Evolutionary conservation across 2,329 filamentous ascomycete genomes (phyloP).

Genomic region (Fusarium irregulare): DNA sequence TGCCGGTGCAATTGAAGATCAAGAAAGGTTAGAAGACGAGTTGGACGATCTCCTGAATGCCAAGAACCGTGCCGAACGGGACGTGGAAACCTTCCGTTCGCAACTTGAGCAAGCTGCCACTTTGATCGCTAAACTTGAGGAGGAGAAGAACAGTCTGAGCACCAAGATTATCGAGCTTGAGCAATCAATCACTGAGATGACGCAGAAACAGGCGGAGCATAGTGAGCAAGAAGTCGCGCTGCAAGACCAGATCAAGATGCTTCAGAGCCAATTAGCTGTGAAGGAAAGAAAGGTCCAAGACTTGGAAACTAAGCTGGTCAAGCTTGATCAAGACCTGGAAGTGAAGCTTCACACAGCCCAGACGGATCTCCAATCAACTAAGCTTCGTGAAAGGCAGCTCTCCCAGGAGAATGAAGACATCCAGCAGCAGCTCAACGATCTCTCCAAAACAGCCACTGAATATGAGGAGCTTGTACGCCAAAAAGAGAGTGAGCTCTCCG

Average conservation of each 20-base stretch:
- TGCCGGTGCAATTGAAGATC: conserved; percentile 89
- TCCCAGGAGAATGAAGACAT: conserved; percentile 83
- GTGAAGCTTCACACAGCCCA: conserved; percentile 81
- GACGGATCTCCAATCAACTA: conserved; percentile 82
- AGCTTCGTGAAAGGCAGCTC: conserved; percentile 80
- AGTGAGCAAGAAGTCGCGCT: conserved; percentile 81
- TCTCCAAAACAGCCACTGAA: conserved; percentile 91
- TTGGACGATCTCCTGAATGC: conserved; percentile 88
- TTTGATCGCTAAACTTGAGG: conserved; percentile 86
- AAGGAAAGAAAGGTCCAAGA: conserved; percentile 93
- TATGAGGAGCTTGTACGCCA: conserved; percentile 94
- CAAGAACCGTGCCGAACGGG: conserved; percentile 88
- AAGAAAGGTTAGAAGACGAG: conserved; percentile 93
- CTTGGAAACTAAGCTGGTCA: conserved; percentile 83
- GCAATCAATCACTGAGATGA: conserved; percentile 74
- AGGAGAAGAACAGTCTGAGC: conserved; percentile 82
- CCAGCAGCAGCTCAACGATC: conserved; percentile 84
- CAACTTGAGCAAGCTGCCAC: conserved; percentile 93
- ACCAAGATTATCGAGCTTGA: conserved; percentile 77
- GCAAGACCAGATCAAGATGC: conserved; percentile 86
- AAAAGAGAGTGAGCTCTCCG: conserved; percentile 91
- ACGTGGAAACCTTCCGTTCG: conserved; percentile 79
- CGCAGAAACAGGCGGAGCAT: conserved; percentile 76
- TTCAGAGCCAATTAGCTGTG: conserved; percentile 87
- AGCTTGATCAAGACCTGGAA: conserved; percentile 89